These are phyloP conservation scores for Vitis rupestris DNA, from an alignment of 164 flowering plant genomes.

Conservation along the genomic window DNA sequence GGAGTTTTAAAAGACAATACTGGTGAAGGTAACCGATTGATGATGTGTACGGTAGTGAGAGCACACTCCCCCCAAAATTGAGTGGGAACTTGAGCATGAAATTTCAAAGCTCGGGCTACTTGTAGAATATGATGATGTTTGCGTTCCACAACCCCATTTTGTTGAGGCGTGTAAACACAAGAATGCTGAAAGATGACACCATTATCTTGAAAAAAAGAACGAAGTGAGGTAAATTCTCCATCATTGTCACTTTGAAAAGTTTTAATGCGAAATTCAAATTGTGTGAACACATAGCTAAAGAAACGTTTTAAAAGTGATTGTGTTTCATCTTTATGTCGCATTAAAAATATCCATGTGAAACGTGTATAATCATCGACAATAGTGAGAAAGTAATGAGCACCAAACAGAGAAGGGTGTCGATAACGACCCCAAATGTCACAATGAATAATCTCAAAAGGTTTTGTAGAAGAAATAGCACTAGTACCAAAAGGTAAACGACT, in stretches of 20 bases:
- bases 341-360: constrained; percentile 3
- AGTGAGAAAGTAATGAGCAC: background rate
- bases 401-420: too few species aligned
- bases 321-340: background rate
- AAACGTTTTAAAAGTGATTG: constrained; percentile 4
- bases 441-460: background rate
- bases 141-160: constrained; percentile 1
- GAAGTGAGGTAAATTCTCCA: background rate
- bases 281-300: background rate
- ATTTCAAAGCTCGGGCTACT: constrained; percentile 3
- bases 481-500: background rate
- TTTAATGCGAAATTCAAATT: background rate
- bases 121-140: background rate
- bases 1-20: background rate
- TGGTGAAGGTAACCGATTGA: background rate
- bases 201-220: constrained; percentile 3
- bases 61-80: background rate
- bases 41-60: background rate
- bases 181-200: background rate
- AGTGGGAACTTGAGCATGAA: constrained; percentile 2
- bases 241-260: background rate
- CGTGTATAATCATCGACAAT: background rate
- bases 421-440: background rate
- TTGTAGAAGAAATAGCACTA: background rate
- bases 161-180: background rate